phyloP scores from a whole-genome alignment of 2,329 filamentous ascomycete species.

The Aaosphaeria pasadenensis region DNA sequence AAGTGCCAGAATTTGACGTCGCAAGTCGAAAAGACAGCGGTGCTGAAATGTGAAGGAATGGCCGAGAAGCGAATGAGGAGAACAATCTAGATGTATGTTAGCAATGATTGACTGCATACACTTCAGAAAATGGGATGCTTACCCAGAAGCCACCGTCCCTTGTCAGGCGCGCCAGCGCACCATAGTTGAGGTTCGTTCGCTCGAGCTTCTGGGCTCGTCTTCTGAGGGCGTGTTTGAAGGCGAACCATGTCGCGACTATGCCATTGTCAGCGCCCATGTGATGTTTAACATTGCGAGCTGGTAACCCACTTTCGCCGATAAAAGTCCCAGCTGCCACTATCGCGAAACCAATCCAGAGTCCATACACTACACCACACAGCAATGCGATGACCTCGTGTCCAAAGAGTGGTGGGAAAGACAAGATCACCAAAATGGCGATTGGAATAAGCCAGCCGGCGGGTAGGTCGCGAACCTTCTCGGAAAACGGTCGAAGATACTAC shows the following conservation, averaged over 20 bases:
- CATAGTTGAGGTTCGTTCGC: slow-evolving; percentile 35
- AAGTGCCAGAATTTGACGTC: slow-evolving; percentile 37
- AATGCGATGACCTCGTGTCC: slow-evolving; percentile 33
- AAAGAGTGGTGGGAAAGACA: slow-evolving; percentile 35
- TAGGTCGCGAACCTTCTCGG: slow-evolving; percentile 31
- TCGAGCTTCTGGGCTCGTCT: slow-evolving; percentile 29
- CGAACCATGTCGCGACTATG: slow-evolving; percentile 33
- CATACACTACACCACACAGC: slow-evolving; percentile 34
- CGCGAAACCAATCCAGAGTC: slow-evolving; percentile 33
- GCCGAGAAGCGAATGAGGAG: slow-evolving; percentile 32
- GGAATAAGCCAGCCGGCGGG: slow-evolving; percentile 36
- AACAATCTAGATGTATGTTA: slow-evolving; percentile 14
- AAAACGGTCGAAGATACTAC: slow-evolving; percentile 32
- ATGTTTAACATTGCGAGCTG: too few species aligned
- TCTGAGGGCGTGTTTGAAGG: slow-evolving; percentile 31
- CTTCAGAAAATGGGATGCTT: slow-evolving; percentile 29
- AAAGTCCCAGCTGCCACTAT: slow-evolving; percentile 34
- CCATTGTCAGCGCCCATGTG: too few species aligned
- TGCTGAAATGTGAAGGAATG: slow-evolving; percentile 34
- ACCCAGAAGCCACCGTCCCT: neutral
- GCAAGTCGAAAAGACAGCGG: slow-evolving; percentile 35
- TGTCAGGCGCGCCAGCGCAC: slow-evolving; percentile 23
- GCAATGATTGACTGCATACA: slow-evolving; percentile 10
- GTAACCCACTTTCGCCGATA: slow-evolving; percentile 21
- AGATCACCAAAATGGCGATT: slow-evolving; percentile 25